Evolutionary conservation across 768 basidiomycete genomes (phyloP).

Genomic region (Tylopilus sp.): DNA sequence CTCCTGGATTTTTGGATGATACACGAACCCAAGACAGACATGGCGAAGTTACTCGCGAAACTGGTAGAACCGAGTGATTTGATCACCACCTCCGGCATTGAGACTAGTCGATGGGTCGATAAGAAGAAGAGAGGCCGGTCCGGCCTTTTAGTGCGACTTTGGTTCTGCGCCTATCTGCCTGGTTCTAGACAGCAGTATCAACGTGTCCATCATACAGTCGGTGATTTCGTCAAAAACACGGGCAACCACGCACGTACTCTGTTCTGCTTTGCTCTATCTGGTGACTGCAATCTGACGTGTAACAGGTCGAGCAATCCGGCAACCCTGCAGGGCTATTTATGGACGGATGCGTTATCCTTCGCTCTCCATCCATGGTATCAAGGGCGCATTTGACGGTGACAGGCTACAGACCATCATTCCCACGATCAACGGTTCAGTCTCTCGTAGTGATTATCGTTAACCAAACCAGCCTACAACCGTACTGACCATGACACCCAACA

Average conservation of each 20-base stretch:
- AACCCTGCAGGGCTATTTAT: slow-evolving; percentile 1
- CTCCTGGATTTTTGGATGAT: no score
- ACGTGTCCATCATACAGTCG: background rate
- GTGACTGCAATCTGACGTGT: background rate
- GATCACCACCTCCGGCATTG: slow-evolving; percentile 63
- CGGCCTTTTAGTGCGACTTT: no score
- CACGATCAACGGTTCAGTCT: background rate
- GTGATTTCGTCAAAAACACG: slow-evolving; percentile 1
- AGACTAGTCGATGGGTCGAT: slow-evolving; percentile 67
- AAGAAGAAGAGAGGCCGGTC: slow-evolving; percentile 36
- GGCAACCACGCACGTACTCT: background rate
- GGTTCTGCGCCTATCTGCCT: background rate
- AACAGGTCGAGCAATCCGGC: slow-evolving; percentile 4
- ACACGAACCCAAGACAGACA: no score
- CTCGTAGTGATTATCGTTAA: no score
- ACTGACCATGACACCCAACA: slow-evolving; percentile 27
- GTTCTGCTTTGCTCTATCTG: background rate
- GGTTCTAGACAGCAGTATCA: background rate
- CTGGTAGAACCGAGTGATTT: slow-evolving; percentile 56
- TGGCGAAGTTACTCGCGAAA: slow-evolving; percentile 36
- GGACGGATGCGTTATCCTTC: slow-evolving; percentile 6
- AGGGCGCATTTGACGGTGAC: slow-evolving; percentile 1
- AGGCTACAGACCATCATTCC: slow-evolving; percentile 3
- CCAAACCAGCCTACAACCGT: no score
- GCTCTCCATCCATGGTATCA: slow-evolving; percentile 4